Base-by-base conservation (phyloP, 2,329 filamentous ascomycete species). In the Curvularia eragrostidis region DNA sequence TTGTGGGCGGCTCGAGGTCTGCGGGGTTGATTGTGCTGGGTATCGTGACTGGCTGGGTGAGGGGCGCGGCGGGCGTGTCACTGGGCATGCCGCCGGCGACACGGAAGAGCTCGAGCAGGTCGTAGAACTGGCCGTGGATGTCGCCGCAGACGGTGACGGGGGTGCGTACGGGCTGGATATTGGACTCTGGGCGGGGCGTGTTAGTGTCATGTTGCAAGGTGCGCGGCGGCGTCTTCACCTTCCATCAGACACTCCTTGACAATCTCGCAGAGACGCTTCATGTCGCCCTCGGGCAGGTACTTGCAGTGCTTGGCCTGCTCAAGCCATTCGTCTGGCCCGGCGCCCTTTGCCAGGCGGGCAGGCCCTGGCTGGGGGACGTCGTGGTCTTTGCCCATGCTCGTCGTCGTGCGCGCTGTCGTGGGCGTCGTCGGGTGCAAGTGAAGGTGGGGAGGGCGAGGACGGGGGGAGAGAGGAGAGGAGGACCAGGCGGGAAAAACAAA, bases 231-330 rank as follows among this genome's bases (percentile, higher is more conserved):
- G 52, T 10, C 56, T 81, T 68, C 76, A 95, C 92, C 92, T 84
- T 99, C 95, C 95, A 99, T 99, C 71, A 99, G 85, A 66, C 92
- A 96, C 80, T 98, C 95, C 82, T 99, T 99, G 60, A 98, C 95
- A 75, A 96, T 96, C 82, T 99, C 95, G 78, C 95, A 99, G 48
- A 99, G 85, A 78, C 96, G 91, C 84, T 99, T 99, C 95, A 99
- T 99, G 73, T 96, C 92, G 62, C 89, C 82, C 80, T 99, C 95
- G 48, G 95, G 95, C 51, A 99, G 85, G 77, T 98, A 97, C 78
- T 96, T 95, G 81, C 95, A 98, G 79, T 95, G 91, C 80, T 97
- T 97, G 43, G 95, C 95, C 78, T 96, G 91, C 75, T 95, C 91
- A 30, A 99, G 85, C 95, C 95, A 99, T 81, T 98, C 93, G 77